phyloP scores from a whole-genome alignment of 805 yeast genomes.

The Saccharomycopsis sp. region DNA sequence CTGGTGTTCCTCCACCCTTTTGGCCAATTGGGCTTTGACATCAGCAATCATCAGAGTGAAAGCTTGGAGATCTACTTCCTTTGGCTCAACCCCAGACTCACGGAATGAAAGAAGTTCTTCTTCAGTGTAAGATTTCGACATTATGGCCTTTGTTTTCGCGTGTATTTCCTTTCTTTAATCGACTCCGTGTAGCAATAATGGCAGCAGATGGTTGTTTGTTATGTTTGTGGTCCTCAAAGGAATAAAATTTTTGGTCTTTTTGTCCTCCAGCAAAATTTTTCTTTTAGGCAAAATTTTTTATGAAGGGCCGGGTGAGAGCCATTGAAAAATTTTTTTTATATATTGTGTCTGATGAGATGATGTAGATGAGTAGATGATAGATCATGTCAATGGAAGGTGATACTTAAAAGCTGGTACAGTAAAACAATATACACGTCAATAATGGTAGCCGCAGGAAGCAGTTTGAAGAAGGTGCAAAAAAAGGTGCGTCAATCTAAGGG shows the following conservation, averaged over 20 bases:
- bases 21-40: slow-evolving; percentile 44
- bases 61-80: slow-evolving; percentile 55
- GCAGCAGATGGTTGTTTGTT: background rate
- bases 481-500: slow-evolving; percentile 48
- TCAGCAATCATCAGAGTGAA: slow-evolving; percentile 62
- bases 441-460: slow-evolving; percentile 62
- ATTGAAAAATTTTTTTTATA: background rate
- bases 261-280: background rate
- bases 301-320: background rate
- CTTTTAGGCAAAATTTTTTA: background rate
- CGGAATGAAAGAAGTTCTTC: slow-evolving; percentile 59
- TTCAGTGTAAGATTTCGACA: slow-evolving; percentile 43
- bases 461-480: slow-evolving; percentile 58
- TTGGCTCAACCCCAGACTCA: slow-evolving; percentile 52
- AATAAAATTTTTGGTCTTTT: no score
- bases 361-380: no score
- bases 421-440: slow-evolving; percentile 3
- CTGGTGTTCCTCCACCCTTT: slow-evolving; percentile 30
- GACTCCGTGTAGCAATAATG: no score
- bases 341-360: background rate
- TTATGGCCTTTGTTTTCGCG: no score
- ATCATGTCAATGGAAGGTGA: background rate
- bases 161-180: no score
- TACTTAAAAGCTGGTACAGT: no score
- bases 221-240: background rate